These are phyloP conservation scores for Agaricus blazei DNA, from an alignment of 768 basidiomycete species.

Conservation along the genomic window DNA sequence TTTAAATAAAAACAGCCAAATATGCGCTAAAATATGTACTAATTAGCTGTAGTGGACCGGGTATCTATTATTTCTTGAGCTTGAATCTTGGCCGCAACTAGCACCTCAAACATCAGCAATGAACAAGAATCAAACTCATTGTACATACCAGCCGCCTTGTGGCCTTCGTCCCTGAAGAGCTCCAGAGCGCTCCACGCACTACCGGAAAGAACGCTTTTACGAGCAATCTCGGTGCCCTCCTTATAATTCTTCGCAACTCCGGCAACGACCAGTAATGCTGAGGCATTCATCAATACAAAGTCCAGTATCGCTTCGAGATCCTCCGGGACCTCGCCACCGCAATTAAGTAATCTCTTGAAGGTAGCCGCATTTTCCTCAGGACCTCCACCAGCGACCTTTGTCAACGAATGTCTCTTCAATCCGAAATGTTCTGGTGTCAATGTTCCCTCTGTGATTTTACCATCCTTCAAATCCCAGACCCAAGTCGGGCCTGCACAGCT, in stretches of 20 bases:
- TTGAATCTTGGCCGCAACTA: background rate
- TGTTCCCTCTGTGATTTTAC: conserved; percentile 53
- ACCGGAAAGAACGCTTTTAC: conserved; percentile 53
- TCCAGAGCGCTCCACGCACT: conserved; percentile 55
- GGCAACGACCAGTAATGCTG: conserved; percentile 82
- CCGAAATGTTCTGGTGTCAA: conserved; percentile 79
- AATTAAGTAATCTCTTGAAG: conserved; percentile 59
- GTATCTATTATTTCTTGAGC: background rate
- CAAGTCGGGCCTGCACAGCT: conserved; percentile 88
- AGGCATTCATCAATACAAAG: conserved; percentile 88
- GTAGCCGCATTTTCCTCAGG: conserved; percentile 78
- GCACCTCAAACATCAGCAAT: background rate
- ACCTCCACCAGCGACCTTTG: conserved; percentile 64
- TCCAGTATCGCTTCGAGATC: conserved; percentile 63
- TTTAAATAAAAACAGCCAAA: background rate
- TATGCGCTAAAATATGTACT: too few relatives aligned
- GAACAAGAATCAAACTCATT: background rate
- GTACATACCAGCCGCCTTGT: conserved; percentile 18
- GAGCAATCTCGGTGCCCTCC: conserved; percentile 68
- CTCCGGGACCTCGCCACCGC: conserved; percentile 50
- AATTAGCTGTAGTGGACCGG: too few relatives aligned
- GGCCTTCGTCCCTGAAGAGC: conserved; percentile 42
- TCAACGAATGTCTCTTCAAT: conserved; percentile 61
- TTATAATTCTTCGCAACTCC: conserved; percentile 66
- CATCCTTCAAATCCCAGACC: conserved; percentile 75